These are phyloP conservation scores for Beauveria brongniartii DNA, from an alignment of 2,329 filamentous ascomycete genomes.

Conservation along the genomic window DNA sequence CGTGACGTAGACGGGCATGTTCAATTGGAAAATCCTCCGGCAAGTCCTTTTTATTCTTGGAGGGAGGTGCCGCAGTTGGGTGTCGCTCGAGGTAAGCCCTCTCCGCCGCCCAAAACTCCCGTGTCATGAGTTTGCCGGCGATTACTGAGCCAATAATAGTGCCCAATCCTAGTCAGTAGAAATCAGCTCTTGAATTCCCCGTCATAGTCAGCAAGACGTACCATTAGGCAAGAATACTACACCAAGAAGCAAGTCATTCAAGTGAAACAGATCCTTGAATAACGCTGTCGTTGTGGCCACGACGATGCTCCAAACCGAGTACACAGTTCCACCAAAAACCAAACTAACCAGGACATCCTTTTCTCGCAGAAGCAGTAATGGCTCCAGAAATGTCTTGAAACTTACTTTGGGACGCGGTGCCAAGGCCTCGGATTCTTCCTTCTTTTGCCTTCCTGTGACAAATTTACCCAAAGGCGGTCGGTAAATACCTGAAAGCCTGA, in stretches of 20 bases:
- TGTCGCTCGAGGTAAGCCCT: neutral
- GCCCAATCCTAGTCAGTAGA: neutral
- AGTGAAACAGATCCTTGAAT: neutral
- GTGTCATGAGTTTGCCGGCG: neutral
- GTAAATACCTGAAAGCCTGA: neutral
- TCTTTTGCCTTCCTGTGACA: neutral
- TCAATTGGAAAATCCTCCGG: neutral
- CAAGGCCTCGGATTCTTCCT: neutral
- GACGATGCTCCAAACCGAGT: neutral
- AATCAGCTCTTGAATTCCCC: neutral
- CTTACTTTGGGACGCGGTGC: neutral
- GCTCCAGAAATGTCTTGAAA: neutral
- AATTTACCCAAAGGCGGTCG: neutral
- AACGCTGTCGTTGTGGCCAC: neutral
- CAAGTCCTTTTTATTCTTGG: neutral
- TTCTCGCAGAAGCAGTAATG: neutral
- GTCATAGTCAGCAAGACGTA: neutral
- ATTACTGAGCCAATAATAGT: neutral
- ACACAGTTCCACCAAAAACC: neutral
- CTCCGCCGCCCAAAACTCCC: neutral
- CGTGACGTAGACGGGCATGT: neutral
- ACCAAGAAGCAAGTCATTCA: neutral
- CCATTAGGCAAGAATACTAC: neutral
- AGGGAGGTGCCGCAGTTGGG: neutral
- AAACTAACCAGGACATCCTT: neutral